These are phyloP conservation scores for Brassica nigra DNA, from an alignment of 345 rosid genomes.

Conservation along the genomic window DNA sequence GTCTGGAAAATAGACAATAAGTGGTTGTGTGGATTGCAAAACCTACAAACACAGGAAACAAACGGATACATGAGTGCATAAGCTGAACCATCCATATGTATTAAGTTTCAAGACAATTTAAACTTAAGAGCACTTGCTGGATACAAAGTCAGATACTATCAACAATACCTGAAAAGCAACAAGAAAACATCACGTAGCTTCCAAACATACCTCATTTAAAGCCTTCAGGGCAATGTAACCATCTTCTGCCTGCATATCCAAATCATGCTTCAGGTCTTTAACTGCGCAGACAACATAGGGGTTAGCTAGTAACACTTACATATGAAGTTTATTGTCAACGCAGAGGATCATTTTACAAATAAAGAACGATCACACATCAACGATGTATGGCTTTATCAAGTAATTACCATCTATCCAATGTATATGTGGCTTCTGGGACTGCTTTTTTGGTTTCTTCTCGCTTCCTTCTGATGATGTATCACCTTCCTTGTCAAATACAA, in stretches of 20 bases:
- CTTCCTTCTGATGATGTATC: constrained; percentile 47
- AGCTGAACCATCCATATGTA: not conserved
- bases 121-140: constrained; percentile 12
- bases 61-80: not conserved
- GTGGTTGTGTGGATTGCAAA: constrained; percentile 69
- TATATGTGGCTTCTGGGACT: constrained; percentile 49
- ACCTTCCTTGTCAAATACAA: constrained; percentile 60
- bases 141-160: not conserved
- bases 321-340: not conserved
- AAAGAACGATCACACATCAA: constrained; percentile 1
- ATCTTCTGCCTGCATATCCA: constrained; percentile 76
- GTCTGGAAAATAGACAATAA: constrained; percentile 90
- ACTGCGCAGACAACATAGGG: constrained; percentile 47
- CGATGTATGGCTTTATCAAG: constrained; percentile 1
- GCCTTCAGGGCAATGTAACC: constrained; percentile 84
- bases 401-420: constrained; percentile 82
- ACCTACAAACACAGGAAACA: constrained; percentile 61
- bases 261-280: constrained; percentile 80
- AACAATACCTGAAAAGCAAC: not conserved
- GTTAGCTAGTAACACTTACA: constrained; percentile 20
- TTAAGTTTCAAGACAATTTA: not conserved
- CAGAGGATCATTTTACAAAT: not conserved
- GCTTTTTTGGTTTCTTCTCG: constrained; percentile 51
- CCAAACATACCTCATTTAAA: constrained; percentile 66
- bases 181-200: constrained; percentile 7